Evolutionary conservation across 2,329 filamentous ascomycete species (phyloP).

Genomic region (Colletotrichum tanaceti): DNA sequence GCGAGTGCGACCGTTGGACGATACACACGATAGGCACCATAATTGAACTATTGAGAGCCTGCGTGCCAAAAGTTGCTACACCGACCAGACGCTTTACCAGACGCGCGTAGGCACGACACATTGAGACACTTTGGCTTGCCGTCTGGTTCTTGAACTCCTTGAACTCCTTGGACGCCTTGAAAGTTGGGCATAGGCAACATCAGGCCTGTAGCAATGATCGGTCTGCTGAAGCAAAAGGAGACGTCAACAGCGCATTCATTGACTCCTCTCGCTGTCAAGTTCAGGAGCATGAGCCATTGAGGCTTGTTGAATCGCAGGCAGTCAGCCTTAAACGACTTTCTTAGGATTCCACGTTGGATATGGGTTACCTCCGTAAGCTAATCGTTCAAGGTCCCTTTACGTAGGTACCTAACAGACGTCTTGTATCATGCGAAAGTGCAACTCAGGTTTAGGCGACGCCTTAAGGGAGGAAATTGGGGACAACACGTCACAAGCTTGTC

Average conservation of each 20-base stretch:
- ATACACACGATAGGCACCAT: not conserved
- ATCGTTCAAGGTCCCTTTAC: too few species aligned
- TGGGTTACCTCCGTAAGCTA: too few species aligned
- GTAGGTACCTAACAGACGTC: too few species aligned
- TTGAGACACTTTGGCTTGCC: not conserved
- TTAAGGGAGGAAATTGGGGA: not conserved
- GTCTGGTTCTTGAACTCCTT: not conserved
- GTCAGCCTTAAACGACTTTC: not conserved
- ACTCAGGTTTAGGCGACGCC: not conserved
- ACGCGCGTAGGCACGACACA: not conserved
- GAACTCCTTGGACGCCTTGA: too few species aligned
- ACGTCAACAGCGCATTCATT: too few species aligned
- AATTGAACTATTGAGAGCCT: not conserved
- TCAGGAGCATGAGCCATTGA: not conserved
- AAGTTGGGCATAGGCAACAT: not conserved
- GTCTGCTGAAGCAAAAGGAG: not conserved
- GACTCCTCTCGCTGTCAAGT: not conserved
- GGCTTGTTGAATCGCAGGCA: not conserved
- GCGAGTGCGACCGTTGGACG: not conserved
- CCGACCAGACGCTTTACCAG: not conserved
- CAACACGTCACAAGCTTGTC: not conserved
- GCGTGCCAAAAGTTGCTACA: not conserved
- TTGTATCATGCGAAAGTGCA: not conserved
- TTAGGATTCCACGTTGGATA: too few species aligned
- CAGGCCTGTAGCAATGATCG: not conserved